Evolutionary conservation across 371 early-diverging fungal species (phyloP).

Genomic region (Mortierella sp.): DNA sequence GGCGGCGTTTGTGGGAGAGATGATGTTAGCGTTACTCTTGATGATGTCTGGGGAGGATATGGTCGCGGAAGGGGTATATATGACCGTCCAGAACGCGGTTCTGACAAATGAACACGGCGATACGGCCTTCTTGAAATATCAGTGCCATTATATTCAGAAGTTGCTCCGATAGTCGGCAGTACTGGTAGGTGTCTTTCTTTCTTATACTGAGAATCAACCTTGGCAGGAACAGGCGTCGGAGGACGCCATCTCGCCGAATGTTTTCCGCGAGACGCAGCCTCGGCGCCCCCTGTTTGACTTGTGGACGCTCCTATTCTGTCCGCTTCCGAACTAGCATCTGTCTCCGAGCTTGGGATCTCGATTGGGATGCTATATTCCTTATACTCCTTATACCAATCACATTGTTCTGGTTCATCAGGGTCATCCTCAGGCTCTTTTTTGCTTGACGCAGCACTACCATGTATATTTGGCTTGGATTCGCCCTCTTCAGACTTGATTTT

Average conservation of each 20-base stretch:
- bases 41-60: background rate
- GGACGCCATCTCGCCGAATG: constrained; percentile 11
- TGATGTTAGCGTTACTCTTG: background rate
- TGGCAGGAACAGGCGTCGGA: constrained; percentile 1
- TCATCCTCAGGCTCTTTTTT: background rate
- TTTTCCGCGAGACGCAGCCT: background rate
- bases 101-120: background rate
- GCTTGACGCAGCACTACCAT: background rate
- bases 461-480: background rate
- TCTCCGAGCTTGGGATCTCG: background rate
- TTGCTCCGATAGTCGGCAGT: background rate
- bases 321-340: background rate
- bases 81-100: background rate
- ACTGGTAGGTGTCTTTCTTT: background rate
- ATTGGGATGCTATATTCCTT: background rate
- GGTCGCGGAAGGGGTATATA: background rate
- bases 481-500: constrained; percentile 22
- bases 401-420: background rate
- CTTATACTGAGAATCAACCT: background rate
- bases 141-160: background rate
- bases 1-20: background rate
- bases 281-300: background rate
- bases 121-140: background rate
- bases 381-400: background rate
- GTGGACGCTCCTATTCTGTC: background rate